Conservation (phyloP, 495 filamentous ascomycete genomes). For the Lichenothelia convexa region DNA sequence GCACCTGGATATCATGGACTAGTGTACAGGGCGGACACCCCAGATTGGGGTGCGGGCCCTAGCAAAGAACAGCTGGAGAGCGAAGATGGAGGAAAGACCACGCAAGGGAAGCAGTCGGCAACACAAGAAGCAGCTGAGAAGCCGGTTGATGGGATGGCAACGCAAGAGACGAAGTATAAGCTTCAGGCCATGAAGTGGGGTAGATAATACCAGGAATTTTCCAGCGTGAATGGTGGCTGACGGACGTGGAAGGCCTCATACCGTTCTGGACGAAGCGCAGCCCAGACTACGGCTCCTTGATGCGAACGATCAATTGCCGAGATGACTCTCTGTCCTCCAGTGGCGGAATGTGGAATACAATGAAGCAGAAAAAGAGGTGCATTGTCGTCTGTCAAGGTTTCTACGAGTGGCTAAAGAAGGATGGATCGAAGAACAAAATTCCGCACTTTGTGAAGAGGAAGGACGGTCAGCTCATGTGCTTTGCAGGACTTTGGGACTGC, state of each 20-base stretch:
- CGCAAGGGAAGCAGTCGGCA: constrained; percentile 3
- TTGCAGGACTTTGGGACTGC: constrained; percentile 87
- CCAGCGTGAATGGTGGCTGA: too few relatives aligned
- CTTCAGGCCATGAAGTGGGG: constrained; percentile 90
- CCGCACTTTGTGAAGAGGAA: constrained; percentile 68
- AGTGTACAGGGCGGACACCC: constrained; percentile 64
- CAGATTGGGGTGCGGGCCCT: constrained; percentile 31
- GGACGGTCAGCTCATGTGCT: constrained; percentile 69
- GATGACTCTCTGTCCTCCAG: constrained; percentile 66
- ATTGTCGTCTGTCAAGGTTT: constrained; percentile 79
- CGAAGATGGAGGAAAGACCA: constrained; percentile 6
- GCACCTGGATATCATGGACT: constrained; percentile 72
- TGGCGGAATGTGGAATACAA: constrained; percentile 73
- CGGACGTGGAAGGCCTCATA: constrained; percentile 39
- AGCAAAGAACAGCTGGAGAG: constrained; percentile 7
- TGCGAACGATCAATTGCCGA: constrained; percentile 89
- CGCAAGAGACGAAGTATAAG: constrained; percentile 41
- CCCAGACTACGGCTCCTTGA: constrained; percentile 51
- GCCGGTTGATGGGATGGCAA: constrained; percentile 5
- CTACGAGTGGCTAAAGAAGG: constrained; percentile 88
- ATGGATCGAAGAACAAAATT: constrained; percentile 54
- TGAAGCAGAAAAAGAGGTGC: constrained; percentile 79
- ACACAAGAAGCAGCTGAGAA: background rate
- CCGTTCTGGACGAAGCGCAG: constrained; percentile 84
- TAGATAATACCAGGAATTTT: too few relatives aligned